Percentiles rank a stretch among this genome's conserved stretches.
Conservation (phyloP, 495 filamentous ascomycete species). For the Xylaria venustula region DNA sequence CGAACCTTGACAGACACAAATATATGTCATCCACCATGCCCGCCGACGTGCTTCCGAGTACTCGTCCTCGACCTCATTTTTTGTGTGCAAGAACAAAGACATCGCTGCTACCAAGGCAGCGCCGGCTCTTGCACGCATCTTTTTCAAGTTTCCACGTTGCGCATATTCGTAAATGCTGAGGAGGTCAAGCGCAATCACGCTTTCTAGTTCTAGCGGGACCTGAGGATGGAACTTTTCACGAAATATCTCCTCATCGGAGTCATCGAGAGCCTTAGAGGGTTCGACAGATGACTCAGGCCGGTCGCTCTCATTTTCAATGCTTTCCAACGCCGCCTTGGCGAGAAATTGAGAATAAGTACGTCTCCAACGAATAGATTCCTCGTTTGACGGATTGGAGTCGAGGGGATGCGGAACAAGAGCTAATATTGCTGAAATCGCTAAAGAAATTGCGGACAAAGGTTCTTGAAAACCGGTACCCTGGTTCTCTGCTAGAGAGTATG, state of each 20-base stretch:
- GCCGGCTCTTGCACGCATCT: conserved; percentile 59
- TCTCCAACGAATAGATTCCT: conserved; percentile 48
- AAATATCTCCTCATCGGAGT: conserved; percentile 38
- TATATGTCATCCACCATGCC: conserved; percentile 67
- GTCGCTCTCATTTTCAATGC: conserved; percentile 57
- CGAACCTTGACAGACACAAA: conserved; percentile 57
- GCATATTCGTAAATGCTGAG: conserved; percentile 61
- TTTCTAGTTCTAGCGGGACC: conserved; percentile 54
- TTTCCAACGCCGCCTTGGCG: conserved; percentile 52
- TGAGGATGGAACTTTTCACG: conserved; percentile 52
- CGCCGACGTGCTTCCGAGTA: conserved; percentile 53
- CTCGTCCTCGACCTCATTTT: conserved; percentile 46
- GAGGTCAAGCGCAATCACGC: conserved; percentile 53
- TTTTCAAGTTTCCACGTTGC: conserved; percentile 60
- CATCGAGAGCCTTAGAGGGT: conserved; percentile 52
- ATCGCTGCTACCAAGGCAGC: conserved; percentile 56
- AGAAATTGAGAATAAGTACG: conserved; percentile 55
- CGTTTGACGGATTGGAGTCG: conserved; percentile 45
- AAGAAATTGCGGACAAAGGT: conserved; percentile 54
- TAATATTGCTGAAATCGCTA: conserved; percentile 56
- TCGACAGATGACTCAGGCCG: conserved; percentile 53
- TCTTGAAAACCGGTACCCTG: conserved; percentile 41
- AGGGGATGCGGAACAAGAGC: conserved; percentile 55
- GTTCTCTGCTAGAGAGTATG: conserved; percentile 42
- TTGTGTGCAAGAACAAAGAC: conserved; percentile 51